A percentile compares a stretch with the other conserved stretches of the same genome.
phyloP scores from a whole-genome alignment of 73 alveolate genomes.

The Urostyla sp. region DNA sequence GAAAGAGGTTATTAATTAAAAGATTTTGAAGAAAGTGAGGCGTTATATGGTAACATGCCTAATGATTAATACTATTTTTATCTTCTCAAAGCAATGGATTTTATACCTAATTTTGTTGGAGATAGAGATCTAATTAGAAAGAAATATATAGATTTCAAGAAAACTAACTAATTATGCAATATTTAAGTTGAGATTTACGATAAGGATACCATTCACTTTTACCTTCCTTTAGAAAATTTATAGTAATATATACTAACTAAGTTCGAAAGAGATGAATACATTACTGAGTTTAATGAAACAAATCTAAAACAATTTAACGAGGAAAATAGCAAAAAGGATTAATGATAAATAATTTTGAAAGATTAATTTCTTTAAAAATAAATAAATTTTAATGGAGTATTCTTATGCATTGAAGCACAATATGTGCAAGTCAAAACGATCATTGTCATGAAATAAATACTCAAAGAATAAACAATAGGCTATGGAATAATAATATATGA shows the following conservation, averaged over 20 bases:
- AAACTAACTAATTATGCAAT: neutral
- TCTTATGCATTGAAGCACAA: neutral
- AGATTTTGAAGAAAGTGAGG: conserved; percentile 4
- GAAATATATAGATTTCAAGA: neutral
- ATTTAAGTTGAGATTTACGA: conserved; percentile 24
- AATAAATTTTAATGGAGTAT: neutral
- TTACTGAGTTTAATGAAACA: neutral
- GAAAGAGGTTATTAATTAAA: neutral
- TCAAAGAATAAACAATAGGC: neutral
- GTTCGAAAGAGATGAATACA: neutral
- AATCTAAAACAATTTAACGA: neutral
- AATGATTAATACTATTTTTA: conserved; percentile 33
- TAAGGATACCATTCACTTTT: conserved; percentile 4
- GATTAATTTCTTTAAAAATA: no score
- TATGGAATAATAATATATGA: neutral
- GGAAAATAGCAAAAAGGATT: neutral
- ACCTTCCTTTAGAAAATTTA: conserved; percentile 1
- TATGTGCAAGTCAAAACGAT: neutral
- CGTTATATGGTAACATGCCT: conserved; percentile 15
- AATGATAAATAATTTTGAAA: no score
- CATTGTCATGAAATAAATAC: neutral
- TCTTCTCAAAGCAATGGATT: conserved; percentile 12
- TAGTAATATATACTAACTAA: neutral
- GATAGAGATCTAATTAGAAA: neutral
- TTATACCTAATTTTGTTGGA: conserved; percentile 4